Evolutionary conservation across 2,329 filamentous ascomycete species (phyloP).

Genomic region (Albophoma yamanashiensis): DNA sequence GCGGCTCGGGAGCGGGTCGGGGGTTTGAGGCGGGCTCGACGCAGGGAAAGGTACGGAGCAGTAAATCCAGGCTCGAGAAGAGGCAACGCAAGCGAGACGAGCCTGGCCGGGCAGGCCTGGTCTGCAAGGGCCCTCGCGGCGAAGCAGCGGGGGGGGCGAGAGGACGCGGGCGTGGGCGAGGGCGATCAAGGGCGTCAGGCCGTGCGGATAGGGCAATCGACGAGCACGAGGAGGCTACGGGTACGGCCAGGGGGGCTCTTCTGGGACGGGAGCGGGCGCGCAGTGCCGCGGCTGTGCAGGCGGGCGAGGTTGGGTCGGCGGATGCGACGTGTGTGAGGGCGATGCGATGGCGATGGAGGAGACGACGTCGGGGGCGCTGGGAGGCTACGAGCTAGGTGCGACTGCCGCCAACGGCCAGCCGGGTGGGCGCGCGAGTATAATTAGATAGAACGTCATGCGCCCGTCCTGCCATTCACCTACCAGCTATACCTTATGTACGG

Average conservation of each 20-base stretch:
- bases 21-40: background rate
- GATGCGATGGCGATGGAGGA: background rate
- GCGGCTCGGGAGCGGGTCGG: background rate
- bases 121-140: background rate
- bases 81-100: background rate
- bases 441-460: too few species aligned
- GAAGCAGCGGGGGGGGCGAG: background rate
- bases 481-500: too few species aligned
- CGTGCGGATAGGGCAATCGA: background rate
- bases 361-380: background rate
- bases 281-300: background rate
- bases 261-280: background rate
- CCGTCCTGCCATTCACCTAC: too few species aligned
- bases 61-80: background rate
- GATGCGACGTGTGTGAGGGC: background rate
- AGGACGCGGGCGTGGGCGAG: background rate
- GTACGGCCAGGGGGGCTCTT: background rate
- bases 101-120: background rate
- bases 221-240: background rate
- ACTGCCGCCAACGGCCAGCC: too few species aligned
- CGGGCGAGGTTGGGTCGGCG: background rate
- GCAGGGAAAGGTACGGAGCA: background rate
- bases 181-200: background rate
- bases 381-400: background rate
- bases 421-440: too few species aligned